Evolutionary conservation across 2,329 filamentous ascomycete species (phyloP), one percentile per base, ranked within the genome.

Genomic region (Penicillium sp.): DNA sequence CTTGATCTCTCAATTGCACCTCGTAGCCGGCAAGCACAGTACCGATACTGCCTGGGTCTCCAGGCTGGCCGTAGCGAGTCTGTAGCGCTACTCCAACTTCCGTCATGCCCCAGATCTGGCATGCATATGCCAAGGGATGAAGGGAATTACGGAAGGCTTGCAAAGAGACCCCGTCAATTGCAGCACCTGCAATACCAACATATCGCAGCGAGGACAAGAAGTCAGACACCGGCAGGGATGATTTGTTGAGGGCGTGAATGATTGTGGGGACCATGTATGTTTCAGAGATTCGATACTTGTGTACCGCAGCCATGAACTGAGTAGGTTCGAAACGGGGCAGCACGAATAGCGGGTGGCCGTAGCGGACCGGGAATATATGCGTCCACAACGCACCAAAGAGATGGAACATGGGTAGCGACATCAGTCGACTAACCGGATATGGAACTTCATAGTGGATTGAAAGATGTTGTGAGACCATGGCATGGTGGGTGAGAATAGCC

Each of bases 401-500:
- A 63, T 84, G 81, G 62, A 84, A 84, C 70, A 82, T 78, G 11
- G 80, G 81, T 27, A 81, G 75, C 51, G 72, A 78, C 57, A 80
- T 74, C 8, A 84, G 65, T 34, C 79, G 74, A 29, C 71, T 74
- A 6, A 77, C 73, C 39, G 74, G 61, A 56, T 62, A 79, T 13
- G 56, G 80, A 43, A 55, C 77, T 48, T 67, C 71, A 50, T 62
- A 78, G 61, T 65, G 73, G 68, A 64, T 79, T 69, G 40, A 75
- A 67, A 54, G 71, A 59, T 54, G 75, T 65, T 85, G 80, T 1
- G 83, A 80, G 18, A 83, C 73, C 42, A 85, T 76, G 43, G 85
- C 85, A 59, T 79, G 73, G 65, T 88, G 85, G 0, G 82, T 81
- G 48, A 86, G 69, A 59, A 81, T 75, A 5, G 83, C 82, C 0